Evolutionary conservation across 2,329 filamentous ascomycete species (phyloP).

Genomic region (Fusarium metavorans): DNA sequence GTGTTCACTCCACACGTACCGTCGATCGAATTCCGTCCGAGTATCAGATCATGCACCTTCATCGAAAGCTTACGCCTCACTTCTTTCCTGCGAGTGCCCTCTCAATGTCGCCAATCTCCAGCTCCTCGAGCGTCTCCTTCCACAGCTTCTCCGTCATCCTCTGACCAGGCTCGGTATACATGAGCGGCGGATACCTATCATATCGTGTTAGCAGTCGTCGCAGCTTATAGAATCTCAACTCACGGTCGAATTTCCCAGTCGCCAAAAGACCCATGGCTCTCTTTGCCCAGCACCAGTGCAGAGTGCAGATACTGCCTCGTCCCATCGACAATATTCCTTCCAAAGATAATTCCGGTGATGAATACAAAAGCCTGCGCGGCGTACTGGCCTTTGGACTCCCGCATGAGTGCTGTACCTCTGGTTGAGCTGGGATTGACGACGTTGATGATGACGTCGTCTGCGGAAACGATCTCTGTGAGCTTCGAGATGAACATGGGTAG

Average conservation of each 20-base stretch:
- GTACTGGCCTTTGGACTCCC: not conserved
- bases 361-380: not conserved
- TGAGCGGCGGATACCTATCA: slow-evolving; percentile 1
- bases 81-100: not conserved
- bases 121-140: slow-evolving; percentile 1
- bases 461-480: not conserved
- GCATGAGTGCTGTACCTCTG: not conserved
- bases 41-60: not conserved
- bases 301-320: slow-evolving; percentile 2
- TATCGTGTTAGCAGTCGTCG: not conserved
- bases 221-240: not conserved
- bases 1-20: not conserved
- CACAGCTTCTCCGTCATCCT: slow-evolving; percentile 9
- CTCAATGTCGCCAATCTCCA: slow-evolving; percentile 6
- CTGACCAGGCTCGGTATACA: slow-evolving; percentile 4
- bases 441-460: slow-evolving; percentile 3
- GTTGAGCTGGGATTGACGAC: not conserved
- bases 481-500: slow-evolving; percentile 9
- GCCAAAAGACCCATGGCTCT: slow-evolving; percentile 9
- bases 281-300: slow-evolving; percentile 10
- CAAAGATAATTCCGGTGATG: not conserved
- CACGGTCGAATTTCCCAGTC: slow-evolving; percentile 11
- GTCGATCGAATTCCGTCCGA: not conserved
- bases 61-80: not conserved
- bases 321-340: not conserved